Percentiles rank a stretch among this genome's conserved stretches.
phyloP scores from a whole-genome alignment of 352 stramenopile species.

The Globisporangium solare region DNA sequence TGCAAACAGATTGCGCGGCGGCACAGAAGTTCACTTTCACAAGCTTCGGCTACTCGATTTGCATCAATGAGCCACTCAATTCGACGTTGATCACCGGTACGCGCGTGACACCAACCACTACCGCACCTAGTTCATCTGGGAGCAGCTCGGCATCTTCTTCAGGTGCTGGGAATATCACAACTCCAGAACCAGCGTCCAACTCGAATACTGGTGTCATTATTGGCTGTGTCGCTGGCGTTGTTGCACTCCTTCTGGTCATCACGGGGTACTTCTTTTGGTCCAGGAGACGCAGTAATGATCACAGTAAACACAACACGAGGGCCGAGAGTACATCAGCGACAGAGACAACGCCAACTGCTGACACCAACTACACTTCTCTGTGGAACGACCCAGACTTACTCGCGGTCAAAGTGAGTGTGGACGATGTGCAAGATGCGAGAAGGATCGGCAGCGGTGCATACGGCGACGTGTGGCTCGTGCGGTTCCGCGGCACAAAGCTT shows the following conservation, averaged over 20 bases:
- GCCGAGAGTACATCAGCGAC: not conserved
- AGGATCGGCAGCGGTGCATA: slow-evolving; percentile 29
- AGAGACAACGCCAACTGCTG: not conserved
- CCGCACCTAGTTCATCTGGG: too few relatives aligned
- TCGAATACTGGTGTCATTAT: too few relatives aligned
- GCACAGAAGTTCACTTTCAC: not conserved
- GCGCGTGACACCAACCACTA: too few relatives aligned
- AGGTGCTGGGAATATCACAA: too few relatives aligned
- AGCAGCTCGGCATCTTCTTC: too few relatives aligned
- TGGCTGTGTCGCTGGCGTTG: not conserved
- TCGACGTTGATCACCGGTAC: too few relatives aligned
- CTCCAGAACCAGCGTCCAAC: too few relatives aligned
- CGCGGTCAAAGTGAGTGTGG: slow-evolving; percentile 31
- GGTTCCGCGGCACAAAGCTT: slow-evolving; percentile 24
- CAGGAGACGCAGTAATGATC: not conserved
- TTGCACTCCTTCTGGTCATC: not conserved
- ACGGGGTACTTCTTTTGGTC: slow-evolving; percentile 1
- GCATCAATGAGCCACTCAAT: not conserved
- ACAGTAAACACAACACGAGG: not conserved
- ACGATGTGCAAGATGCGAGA: slow-evolving; percentile 35
- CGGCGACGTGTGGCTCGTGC: slow-evolving; percentile 37
- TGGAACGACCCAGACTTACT: slow-evolving; percentile 46
- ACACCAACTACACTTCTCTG: slow-evolving; percentile 15
- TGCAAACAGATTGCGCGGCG: slow-evolving; percentile 2
- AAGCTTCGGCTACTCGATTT: slow-evolving; percentile 8